Evolutionary conservation across 176 grass and related monocot species (phyloP).

Genomic region (Carex cristatella): DNA sequence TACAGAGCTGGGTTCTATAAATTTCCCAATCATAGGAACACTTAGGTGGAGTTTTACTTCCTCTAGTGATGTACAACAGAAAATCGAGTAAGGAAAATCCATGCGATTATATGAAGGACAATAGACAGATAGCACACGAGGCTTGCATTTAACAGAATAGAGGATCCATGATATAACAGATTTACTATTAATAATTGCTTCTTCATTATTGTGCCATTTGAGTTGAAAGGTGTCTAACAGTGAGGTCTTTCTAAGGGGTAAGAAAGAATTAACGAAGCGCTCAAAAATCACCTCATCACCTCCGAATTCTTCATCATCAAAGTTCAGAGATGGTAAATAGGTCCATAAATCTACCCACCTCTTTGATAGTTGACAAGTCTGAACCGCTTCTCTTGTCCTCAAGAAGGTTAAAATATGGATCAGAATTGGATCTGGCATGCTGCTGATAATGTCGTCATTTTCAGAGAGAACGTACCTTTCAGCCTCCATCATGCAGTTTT

Average conservation of each 20-base stretch:
- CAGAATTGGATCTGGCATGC: background rate
- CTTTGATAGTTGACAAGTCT: background rate
- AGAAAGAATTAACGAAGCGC: background rate
- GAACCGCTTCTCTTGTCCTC: background rate
- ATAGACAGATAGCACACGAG: background rate
- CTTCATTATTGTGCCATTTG: background rate
- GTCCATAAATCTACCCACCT: background rate
- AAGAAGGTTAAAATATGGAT: background rate
- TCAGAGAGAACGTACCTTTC: background rate
- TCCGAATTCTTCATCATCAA: background rate
- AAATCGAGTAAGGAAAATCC: background rate
- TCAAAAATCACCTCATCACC: background rate
- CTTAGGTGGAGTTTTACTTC: background rate
- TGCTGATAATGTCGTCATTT: background rate
- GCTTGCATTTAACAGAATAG: background rate
- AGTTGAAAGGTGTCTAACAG: background rate
- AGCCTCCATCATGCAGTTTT: background rate
- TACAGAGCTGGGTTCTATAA: background rate
- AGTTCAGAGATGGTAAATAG: constrained; percentile 2
- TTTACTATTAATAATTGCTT: background rate
- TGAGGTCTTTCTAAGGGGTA: background rate
- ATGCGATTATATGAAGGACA: no score
- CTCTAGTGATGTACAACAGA: background rate
- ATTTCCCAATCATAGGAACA: background rate
- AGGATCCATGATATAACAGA: background rate